These are phyloP conservation scores for Blakeslea trispora DNA, from an alignment of 371 early-diverging fungal species.

Conservation along the genomic window DNA sequence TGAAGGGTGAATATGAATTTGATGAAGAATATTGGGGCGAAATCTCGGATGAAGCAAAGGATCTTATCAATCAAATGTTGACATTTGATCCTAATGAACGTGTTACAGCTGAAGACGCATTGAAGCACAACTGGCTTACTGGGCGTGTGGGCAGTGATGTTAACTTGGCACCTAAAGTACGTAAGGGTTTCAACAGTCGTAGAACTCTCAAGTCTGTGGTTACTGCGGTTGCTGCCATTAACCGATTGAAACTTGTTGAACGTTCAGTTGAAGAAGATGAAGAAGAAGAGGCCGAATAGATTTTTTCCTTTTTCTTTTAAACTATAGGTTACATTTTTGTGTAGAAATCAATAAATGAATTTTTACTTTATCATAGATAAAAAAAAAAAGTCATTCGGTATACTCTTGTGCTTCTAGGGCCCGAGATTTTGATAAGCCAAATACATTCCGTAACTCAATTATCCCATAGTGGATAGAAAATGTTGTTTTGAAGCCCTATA, in stretches of 20 bases:
- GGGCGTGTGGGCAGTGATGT: slow-evolving; percentile 12
- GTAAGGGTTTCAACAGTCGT: slow-evolving; percentile 32
- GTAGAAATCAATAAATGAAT: too few relatives aligned
- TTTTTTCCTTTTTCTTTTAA: too few relatives aligned
- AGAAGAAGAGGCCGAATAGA: too few relatives aligned
- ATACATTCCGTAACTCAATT: too few relatives aligned
- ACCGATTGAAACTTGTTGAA: slow-evolving; percentile 8
- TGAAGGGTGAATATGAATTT: slow-evolving; percentile 66
- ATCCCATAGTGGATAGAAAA: too few relatives aligned
- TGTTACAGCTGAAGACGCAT: slow-evolving; percentile 71
- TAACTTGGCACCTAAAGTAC: slow-evolving; percentile 35
- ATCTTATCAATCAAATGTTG: slow-evolving; percentile 71
- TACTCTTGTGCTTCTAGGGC: too few relatives aligned
- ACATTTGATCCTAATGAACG: slow-evolving; percentile 69
- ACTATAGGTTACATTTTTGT: too few relatives aligned
- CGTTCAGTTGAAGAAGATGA: too few relatives aligned
- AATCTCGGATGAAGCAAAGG: slow-evolving; percentile 77
- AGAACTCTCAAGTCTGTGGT: slow-evolving; percentile 26
- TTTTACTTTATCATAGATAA: too few relatives aligned
- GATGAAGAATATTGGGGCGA: slow-evolving; percentile 78
- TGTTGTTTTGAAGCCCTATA: too few relatives aligned
- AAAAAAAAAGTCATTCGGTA: too few relatives aligned
- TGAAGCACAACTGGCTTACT: slow-evolving; percentile 71
- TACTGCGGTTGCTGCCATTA: slow-evolving; percentile 27
- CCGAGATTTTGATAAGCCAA: too few relatives aligned